A percentile compares a stretch with the other conserved stretches of the same genome.
Evolutionary conservation across 371 early-diverging fungal genomes (phyloP).

Genomic region (Mortierella sp.): DNA sequence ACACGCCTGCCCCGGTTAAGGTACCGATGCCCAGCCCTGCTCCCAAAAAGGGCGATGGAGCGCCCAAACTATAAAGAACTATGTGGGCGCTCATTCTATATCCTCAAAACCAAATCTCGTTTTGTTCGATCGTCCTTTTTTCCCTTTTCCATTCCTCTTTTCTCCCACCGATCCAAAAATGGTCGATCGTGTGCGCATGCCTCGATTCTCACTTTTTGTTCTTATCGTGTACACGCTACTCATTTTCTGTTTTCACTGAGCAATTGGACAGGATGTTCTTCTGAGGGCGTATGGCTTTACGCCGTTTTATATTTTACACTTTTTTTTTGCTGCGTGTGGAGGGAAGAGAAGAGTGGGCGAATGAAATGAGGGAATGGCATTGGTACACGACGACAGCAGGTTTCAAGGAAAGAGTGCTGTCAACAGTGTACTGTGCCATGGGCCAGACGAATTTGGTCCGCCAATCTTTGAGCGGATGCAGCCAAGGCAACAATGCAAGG

Average conservation of each 20-base stretch:
- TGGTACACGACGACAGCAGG: neutral
- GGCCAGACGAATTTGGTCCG: neutral
- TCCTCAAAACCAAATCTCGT: neutral
- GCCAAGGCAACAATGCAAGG: neutral
- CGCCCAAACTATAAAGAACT: constrained; percentile 51
- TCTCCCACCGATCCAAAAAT: neutral
- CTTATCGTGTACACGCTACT: neutral
- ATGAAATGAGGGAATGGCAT: neutral
- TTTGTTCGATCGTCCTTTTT: neutral
- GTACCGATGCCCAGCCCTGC: constrained; percentile 53
- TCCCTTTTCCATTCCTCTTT: neutral
- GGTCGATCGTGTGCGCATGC: neutral
- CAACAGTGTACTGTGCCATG: neutral
- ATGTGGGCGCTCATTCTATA: constrained; percentile 6
- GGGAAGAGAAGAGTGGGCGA: neutral
- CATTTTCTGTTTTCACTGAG: neutral
- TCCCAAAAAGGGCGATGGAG: constrained; percentile 50
- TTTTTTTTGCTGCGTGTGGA: neutral
- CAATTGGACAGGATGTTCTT: neutral
- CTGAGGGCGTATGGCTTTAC: neutral
- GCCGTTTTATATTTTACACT: neutral
- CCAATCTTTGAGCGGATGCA: neutral
- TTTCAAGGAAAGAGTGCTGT: neutral
- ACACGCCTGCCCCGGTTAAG: constrained; percentile 53
- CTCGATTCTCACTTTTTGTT: neutral